These are phyloP conservation scores for Xylaria sp. DNA, from an alignment of 2,329 filamentous ascomycete species.

Conservation along the genomic window DNA sequence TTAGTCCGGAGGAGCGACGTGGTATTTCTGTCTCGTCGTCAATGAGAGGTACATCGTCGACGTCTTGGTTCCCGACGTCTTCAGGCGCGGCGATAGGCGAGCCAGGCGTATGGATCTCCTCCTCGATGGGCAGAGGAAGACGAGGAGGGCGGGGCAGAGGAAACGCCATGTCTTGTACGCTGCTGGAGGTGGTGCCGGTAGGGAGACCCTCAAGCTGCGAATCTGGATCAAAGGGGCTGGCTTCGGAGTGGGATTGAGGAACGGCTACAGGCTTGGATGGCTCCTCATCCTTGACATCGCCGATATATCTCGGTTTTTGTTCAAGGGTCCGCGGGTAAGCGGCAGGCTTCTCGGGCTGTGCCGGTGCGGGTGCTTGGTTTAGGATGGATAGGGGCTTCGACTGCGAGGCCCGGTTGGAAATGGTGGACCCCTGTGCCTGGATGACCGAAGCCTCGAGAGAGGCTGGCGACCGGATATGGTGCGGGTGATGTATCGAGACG, in stretches of 20 bases:
- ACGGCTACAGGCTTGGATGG: slow-evolving; percentile 70
- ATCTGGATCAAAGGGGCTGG: slow-evolving; percentile 48
- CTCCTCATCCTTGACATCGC: slow-evolving; percentile 48
- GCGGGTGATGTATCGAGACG: slow-evolving; percentile 64
- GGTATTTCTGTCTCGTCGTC: slow-evolving; percentile 61
- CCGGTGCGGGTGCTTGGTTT: slow-evolving; percentile 55
- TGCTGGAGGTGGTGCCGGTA: slow-evolving; percentile 62
- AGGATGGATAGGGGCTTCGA: slow-evolving; percentile 61
- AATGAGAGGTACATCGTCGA: slow-evolving; percentile 64
- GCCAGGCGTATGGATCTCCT: slow-evolving; percentile 88
- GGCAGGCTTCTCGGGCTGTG: slow-evolving; percentile 47
- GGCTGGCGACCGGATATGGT: slow-evolving; percentile 60
- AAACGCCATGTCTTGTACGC: slow-evolving; percentile 72
- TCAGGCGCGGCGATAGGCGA: slow-evolving; percentile 85
- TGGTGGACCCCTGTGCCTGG: slow-evolving; percentile 67
- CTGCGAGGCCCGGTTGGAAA: slow-evolving; percentile 59
- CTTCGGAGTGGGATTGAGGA: slow-evolving; percentile 52
- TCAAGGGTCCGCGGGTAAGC: slow-evolving; percentile 45
- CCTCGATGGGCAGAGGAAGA: slow-evolving; percentile 90
- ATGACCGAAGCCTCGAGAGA: slow-evolving; percentile 71
- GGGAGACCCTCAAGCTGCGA: slow-evolving; percentile 55
- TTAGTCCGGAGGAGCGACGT: slow-evolving; percentile 67
- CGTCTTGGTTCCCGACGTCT: slow-evolving; percentile 60
- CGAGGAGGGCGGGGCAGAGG: slow-evolving; percentile 78
- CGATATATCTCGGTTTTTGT: slow-evolving; percentile 49